Percentiles rank a stretch among this genome's conserved stretches.
Conservation (phyloP, 257 asterid species). For the Nicotiana otophora region DNA sequence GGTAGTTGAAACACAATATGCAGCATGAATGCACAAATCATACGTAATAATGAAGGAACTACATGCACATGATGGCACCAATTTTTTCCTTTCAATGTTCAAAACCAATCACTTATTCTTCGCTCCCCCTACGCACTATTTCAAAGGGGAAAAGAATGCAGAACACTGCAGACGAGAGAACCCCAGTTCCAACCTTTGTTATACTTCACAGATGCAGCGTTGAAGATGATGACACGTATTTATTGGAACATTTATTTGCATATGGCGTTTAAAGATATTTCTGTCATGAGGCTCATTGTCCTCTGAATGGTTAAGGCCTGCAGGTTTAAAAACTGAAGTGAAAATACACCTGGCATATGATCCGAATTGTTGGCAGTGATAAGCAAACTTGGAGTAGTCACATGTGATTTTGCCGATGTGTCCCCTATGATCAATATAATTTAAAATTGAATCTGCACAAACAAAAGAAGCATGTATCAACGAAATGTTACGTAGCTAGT, state of each 20-base stretch:
- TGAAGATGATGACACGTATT: not conserved
- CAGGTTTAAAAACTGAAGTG: not conserved
- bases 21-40: not conserved
- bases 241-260: not conserved
- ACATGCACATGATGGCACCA: not conserved
- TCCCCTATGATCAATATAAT: conserved; percentile 41
- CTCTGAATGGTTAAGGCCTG: not conserved
- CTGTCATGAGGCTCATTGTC: not conserved
- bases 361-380: conserved; percentile 80
- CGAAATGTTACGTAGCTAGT: conserved; percentile 8
- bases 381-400: conserved; percentile 47
- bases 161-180: not conserved
- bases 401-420: conserved; percentile 19
- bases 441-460: conserved; percentile 53
- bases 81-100: not conserved
- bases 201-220: not conserved
- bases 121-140: not conserved
- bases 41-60: not conserved
- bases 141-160: conserved; percentile 1
- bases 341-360: conserved; percentile 56
- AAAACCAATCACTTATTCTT: not conserved
- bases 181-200: not conserved
- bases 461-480: conserved; percentile 12
- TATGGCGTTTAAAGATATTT: not conserved
- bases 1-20: not conserved